Conservation (phyloP, 192 early-diverging fungal species). For the Dissophora ornata region DNA sequence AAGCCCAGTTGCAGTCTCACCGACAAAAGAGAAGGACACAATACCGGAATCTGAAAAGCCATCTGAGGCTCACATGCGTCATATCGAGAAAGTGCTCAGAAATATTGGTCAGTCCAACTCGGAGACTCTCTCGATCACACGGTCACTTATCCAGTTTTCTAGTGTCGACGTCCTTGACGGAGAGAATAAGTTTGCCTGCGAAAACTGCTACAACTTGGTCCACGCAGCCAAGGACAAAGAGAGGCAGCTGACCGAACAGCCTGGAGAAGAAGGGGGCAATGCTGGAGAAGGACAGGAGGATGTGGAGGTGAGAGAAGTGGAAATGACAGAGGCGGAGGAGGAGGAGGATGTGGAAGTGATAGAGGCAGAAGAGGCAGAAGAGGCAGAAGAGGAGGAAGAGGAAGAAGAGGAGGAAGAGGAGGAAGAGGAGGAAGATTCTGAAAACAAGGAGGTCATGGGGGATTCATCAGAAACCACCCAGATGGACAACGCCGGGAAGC, state of each 20-base stretch:
- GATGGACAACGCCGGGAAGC: neutral
- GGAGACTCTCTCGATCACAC: conserved; percentile 42
- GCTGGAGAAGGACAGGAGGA: neutral
- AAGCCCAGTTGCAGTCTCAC: neutral
- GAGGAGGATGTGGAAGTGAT: neutral
- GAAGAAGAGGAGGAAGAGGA: neutral
- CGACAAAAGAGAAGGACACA: conserved; percentile 1
- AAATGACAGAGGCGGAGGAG: neutral
- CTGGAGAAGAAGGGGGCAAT: neutral
- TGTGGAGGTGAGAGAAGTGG: neutral
- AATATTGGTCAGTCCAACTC: conserved; percentile 25
- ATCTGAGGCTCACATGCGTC: conserved; percentile 25
- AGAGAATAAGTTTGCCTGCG: conserved; percentile 72
- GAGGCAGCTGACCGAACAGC: neutral
- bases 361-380: neutral
- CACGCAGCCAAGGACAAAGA: conserved; percentile 7
- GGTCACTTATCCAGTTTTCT: conserved; percentile 67
- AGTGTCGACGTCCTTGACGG: conserved; percentile 72
- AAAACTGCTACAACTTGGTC: conserved; percentile 66
- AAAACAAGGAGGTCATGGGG: neutral
- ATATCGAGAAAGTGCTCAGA: conserved; percentile 33
- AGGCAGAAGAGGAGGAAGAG: conserved; percentile 1
- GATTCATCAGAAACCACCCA: neutral
- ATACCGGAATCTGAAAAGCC: conserved; percentile 23
- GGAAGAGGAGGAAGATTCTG: neutral